Percentiles rank a stretch among this genome's conserved stretches.
Conservation (phyloP, 495 filamentous ascomycete genomes). For the Achaetomiella virescens region DNA sequence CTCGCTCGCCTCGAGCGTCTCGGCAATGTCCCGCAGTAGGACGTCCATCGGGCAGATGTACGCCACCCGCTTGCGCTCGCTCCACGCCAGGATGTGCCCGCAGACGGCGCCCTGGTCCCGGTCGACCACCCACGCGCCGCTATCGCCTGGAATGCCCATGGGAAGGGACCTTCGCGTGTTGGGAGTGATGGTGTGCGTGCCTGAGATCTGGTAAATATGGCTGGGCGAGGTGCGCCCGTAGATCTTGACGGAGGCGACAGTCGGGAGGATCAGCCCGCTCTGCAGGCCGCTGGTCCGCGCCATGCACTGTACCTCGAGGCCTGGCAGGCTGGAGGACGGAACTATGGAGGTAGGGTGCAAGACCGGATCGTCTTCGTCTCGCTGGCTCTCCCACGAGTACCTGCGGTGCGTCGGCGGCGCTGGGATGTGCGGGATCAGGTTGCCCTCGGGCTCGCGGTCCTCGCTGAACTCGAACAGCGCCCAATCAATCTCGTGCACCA, state of each 20-base stretch:
- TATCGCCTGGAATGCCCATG: constrained; percentile 76
- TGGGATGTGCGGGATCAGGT: constrained; percentile 44
- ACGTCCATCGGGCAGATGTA: constrained; percentile 96
- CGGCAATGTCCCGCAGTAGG: constrained; percentile 74
- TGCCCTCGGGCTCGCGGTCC: constrained; percentile 62
- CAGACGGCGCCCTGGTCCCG: constrained; percentile 71
- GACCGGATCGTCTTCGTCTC: background rate
- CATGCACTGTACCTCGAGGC: constrained; percentile 76
- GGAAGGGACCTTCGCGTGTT: constrained; percentile 17
- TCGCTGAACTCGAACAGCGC: constrained; percentile 77
- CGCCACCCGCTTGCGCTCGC: constrained; percentile 62
- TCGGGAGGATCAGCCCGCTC: constrained; percentile 64
- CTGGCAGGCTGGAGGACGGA: constrained; percentile 49
- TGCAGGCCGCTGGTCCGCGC: constrained; percentile 86
- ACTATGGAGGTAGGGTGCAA: constrained; percentile 40
- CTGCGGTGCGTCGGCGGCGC: background rate
- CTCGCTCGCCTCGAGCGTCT: constrained; percentile 55
- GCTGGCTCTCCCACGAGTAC: background rate
- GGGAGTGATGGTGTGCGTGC: background rate
- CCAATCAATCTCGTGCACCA: constrained; percentile 94
- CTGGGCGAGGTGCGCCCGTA: constrained; percentile 73
- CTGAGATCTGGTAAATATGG: constrained; percentile 68
- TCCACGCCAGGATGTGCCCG: constrained; percentile 87
- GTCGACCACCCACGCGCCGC: constrained; percentile 89
- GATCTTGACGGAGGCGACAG: constrained; percentile 75